A percentile compares a stretch with the other conserved stretches of the same genome.
Evolutionary conservation across 768 basidiomycete genomes (phyloP).

Genomic region (Pulveroboletus sp.): DNA sequence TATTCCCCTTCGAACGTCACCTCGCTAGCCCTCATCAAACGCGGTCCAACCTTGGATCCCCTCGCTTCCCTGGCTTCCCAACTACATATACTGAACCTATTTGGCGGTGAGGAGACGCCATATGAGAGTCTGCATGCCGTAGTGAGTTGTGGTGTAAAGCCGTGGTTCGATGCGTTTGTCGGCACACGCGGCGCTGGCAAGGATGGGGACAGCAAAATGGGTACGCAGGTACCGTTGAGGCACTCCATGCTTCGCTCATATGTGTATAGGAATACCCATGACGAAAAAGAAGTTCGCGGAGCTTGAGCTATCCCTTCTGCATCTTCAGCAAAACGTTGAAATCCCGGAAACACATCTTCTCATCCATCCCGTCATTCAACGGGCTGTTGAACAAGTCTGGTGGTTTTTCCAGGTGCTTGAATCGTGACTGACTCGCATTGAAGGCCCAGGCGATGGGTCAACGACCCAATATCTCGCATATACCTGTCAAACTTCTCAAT

Average conservation of each 20-base stretch:
- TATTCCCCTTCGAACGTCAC: constrained; percentile 77
- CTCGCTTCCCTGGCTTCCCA: constrained; percentile 76
- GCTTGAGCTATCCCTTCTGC: constrained; percentile 87
- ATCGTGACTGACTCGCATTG: constrained; percentile 18
- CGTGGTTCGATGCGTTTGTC: constrained; percentile 98
- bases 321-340: constrained; percentile 98
- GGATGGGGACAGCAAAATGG: constrained; percentile 79
- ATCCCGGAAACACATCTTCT: constrained; percentile 94
- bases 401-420: constrained; percentile 23
- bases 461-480: constrained; percentile 72
- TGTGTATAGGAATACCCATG: constrained; percentile 74
- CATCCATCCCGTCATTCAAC: constrained; percentile 85
- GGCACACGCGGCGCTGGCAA: constrained; percentile 74
- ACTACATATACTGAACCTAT: constrained; percentile 89
- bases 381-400: constrained; percentile 72
- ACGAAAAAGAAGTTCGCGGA: constrained; percentile 99
- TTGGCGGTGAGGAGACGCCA: constrained; percentile 82
- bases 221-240: constrained; percentile 33
- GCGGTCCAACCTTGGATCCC: constrained; percentile 76
- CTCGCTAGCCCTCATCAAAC: constrained; percentile 94
- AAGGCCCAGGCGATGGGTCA: constrained; percentile 47
- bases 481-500: constrained; percentile 66
- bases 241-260: constrained; percentile 3
- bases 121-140: constrained; percentile 95
- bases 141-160: constrained; percentile 92